Evolutionary conservation across 305 asterid genomes (phyloP).

Genomic region (Fraxinus nigra): DNA sequence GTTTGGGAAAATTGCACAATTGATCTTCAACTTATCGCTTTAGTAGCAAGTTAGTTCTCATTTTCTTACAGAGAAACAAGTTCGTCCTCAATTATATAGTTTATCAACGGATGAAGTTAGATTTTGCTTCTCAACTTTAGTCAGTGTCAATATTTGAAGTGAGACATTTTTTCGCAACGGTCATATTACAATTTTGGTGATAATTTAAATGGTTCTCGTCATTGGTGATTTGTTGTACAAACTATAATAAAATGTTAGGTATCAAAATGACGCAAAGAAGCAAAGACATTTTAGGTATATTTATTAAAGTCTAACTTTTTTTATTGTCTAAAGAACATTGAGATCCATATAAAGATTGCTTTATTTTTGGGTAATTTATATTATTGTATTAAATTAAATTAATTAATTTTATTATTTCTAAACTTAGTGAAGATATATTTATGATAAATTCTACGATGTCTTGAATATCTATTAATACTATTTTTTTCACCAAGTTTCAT

Average conservation of each 20-base stretch:
- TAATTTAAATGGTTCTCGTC: no score
- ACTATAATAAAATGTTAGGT: not conserved
- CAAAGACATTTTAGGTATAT: not conserved
- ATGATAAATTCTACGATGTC: not conserved
- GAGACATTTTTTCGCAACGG: no score
- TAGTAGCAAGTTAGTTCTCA: not conserved
- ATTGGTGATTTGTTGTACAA: not conserved
- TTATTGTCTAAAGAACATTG: no score
- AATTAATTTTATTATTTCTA: not conserved
- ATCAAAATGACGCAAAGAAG: not conserved
- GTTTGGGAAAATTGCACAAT: not conserved
- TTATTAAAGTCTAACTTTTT: no score
- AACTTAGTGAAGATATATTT: not conserved
- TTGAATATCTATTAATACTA: no score
- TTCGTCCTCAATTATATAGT: not conserved
- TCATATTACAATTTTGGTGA: no score
- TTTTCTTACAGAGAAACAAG: not conserved
- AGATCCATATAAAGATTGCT: not conserved
- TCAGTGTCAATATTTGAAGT: not conserved
- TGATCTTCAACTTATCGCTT: not conserved
- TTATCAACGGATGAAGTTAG: not conserved
- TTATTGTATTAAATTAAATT: not conserved
- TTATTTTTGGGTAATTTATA: not conserved
- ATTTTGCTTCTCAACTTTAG: not conserved
- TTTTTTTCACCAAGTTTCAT: not conserved